Conservation (phyloP, 805 yeast genomes). For the Starmerella khaoyaiensis region DNA sequence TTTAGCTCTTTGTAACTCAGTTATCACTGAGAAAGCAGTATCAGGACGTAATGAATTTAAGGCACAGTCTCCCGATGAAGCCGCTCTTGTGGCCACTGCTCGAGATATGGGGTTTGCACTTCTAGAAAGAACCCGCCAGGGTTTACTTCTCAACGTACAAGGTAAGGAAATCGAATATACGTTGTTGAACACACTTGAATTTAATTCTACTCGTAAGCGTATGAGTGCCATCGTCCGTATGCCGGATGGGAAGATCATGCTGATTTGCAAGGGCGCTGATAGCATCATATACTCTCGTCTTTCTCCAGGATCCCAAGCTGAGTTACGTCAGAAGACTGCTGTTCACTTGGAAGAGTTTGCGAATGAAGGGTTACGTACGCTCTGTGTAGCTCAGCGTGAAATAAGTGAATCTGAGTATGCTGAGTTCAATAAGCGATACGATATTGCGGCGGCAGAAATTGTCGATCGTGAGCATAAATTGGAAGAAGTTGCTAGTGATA, state of each 20-base stretch:
- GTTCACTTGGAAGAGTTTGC: conserved; percentile 62
- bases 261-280: conserved; percentile 69
- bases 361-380: conserved; percentile 65
- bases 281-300: conserved; percentile 52
- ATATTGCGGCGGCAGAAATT: conserved; percentile 46
- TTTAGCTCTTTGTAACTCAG: conserved; percentile 67
- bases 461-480: conserved; percentile 49
- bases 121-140: conserved; percentile 41
- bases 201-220: conserved; percentile 63
- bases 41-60: conserved; percentile 41
- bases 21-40: conserved; percentile 43
- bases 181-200: conserved; percentile 49
- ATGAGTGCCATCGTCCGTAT: conserved; percentile 57
- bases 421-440: conserved; percentile 45
- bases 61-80: conserved; percentile 80
- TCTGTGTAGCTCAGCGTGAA: conserved; percentile 56
- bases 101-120: conserved; percentile 63
- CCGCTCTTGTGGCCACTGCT: conserved; percentile 68
- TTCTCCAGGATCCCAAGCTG: conserved; percentile 30
- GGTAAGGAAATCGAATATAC: conserved; percentile 39
- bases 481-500: conserved; percentile 45
- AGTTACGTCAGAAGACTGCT: conserved; percentile 47
- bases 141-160: conserved; percentile 35
- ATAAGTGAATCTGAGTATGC: conserved; percentile 35
- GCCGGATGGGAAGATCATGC: conserved; percentile 28